phyloP scores from a whole-genome alignment of 2,329 filamentous ascomycete genomes.

The Ceratocystis harringtonii region DNA sequence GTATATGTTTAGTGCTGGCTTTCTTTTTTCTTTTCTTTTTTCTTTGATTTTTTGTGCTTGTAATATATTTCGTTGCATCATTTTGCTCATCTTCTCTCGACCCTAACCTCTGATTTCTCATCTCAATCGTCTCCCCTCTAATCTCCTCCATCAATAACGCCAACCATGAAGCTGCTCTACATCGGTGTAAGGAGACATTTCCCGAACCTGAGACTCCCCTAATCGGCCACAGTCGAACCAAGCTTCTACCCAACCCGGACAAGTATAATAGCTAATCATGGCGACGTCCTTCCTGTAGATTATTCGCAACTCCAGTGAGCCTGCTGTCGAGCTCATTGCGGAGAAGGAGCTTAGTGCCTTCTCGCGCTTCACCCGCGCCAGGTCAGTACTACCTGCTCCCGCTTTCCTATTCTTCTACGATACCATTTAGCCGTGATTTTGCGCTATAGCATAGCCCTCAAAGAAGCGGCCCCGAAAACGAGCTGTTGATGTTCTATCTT shows the following conservation, averaged over 20 bases:
- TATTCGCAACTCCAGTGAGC: constrained; percentile 63
- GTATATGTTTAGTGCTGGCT: background rate
- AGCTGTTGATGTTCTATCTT: background rate
- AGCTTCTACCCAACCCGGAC: background rate
- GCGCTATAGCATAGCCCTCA: background rate
- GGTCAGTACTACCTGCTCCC: constrained; percentile 32
- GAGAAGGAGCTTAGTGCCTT: constrained; percentile 67
- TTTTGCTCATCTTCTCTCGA: background rate
- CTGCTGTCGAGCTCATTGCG: constrained; percentile 58
- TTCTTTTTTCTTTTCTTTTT: background rate
- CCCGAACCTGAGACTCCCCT: background rate
- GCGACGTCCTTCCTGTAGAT: constrained; percentile 36
- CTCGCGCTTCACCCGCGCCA: constrained; percentile 63
- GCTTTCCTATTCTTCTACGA: background rate
- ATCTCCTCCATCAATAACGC: background rate
- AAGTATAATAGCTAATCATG: constrained; percentile 1
- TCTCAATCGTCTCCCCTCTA: background rate
- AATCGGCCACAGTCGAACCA: background rate
- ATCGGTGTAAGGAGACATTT: constrained; percentile 48
- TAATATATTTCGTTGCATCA: background rate
- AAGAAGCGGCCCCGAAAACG: background rate
- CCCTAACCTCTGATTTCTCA: background rate
- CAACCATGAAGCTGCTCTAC: constrained; percentile 71
- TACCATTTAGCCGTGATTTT: background rate
- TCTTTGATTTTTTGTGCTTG: background rate